Evolutionary conservation across 352 stramenopile species (phyloP).

Genomic region (Pythium apleroticum): DNA sequence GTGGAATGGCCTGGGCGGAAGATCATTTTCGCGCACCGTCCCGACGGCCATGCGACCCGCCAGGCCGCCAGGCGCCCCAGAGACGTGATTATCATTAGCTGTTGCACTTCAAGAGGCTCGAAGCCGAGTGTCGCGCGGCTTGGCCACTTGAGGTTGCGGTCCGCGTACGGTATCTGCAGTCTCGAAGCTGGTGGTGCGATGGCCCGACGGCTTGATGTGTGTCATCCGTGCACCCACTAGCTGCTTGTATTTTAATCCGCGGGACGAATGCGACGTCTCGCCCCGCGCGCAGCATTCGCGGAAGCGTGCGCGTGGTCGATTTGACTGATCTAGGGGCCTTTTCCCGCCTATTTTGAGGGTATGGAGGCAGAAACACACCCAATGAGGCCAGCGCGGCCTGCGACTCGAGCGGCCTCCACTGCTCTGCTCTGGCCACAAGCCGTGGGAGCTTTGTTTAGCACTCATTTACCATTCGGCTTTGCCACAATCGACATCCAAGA

Average conservation of each 20-base stretch:
- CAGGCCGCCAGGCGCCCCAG: background rate
- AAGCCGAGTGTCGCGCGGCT: background rate
- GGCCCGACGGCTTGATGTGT: background rate
- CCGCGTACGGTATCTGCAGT: background rate
- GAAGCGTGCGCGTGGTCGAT: background rate
- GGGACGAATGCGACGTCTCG: background rate
- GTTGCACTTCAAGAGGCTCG: background rate
- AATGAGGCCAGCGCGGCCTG: background rate
- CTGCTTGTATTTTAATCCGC: background rate
- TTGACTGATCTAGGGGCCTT: background rate
- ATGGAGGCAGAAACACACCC: background rate
- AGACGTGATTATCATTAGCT: background rate
- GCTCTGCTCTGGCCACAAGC: background rate
- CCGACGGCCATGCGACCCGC: background rate
- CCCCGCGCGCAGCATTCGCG: background rate
- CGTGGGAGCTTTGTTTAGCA: background rate
- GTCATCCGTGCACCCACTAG: background rate
- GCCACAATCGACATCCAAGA: too few species aligned
- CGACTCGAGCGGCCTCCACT: background rate
- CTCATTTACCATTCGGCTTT: background rate
- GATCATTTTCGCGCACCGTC: background rate
- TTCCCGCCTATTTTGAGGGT: background rate
- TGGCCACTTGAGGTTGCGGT: background rate
- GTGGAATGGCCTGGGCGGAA: background rate
- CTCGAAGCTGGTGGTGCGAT: background rate